These are phyloP conservation scores for Phalaenopsis aphrodite DNA, from an alignment of 106 monocot genomes.

Conservation along the genomic window DNA sequence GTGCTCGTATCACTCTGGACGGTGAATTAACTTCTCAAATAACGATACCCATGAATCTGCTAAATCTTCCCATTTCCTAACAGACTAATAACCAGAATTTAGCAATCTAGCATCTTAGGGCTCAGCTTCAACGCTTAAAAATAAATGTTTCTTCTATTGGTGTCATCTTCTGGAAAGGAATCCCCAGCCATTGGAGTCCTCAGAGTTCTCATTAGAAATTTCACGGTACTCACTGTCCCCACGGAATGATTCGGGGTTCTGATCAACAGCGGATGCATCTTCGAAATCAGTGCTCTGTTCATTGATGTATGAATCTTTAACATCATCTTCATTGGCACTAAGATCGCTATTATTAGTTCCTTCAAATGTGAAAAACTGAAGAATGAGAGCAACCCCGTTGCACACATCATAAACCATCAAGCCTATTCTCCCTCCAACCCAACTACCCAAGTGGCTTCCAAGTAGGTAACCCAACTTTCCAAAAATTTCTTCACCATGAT, in stretches of 20 bases:
- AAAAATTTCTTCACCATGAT: conserved; percentile 59
- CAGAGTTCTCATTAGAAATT: conserved; percentile 13
- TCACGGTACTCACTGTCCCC: conserved; percentile 20
- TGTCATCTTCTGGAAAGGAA: conserved; percentile 16
- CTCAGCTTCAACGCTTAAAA: not conserved
- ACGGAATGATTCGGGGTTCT: conserved; percentile 7
- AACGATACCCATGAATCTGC: no score
- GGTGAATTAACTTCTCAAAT: no score
- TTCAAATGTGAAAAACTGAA: conserved; percentile 27
- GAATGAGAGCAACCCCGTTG: conserved; percentile 39
- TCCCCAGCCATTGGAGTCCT: conserved; percentile 28
- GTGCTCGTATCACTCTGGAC: no score
- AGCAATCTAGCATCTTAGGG: no score
- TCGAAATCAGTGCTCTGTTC: not conserved
- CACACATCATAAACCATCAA: conserved; percentile 79
- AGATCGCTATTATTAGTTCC: not conserved
- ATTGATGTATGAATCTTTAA: not conserved
- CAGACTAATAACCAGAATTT: no score
- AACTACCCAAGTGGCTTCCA: conserved; percentile 83
- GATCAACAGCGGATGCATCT: conserved; percentile 11
- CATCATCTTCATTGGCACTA: not conserved
- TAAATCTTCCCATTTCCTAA: no score
- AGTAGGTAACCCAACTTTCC: conserved; percentile 63
- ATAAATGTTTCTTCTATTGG: not conserved
- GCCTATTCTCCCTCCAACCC: conserved; percentile 79